These are phyloP conservation scores for Fusarium sarcochroum DNA, from an alignment of 2,329 filamentous ascomycete species.

Conservation along the genomic window DNA sequence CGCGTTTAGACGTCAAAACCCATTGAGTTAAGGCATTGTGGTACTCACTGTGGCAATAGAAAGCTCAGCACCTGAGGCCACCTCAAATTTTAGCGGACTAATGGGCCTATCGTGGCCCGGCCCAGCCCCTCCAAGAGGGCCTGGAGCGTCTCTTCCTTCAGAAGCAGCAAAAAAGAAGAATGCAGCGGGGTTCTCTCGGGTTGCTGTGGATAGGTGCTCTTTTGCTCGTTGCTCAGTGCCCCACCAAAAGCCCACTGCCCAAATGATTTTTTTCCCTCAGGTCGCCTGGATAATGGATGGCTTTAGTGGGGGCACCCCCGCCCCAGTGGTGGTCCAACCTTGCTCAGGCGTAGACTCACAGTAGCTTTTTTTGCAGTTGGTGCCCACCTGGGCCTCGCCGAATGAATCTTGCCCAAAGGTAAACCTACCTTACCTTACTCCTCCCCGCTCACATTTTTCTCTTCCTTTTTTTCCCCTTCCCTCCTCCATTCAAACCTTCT, in stretches of 20 bases:
- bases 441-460: constrained; percentile 49
- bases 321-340: constrained; percentile 41
- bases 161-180: constrained; percentile 15
- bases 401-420: constrained; percentile 42
- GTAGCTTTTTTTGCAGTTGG: constrained; percentile 7
- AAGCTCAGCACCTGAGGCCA: constrained; percentile 36
- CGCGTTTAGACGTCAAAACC: constrained; percentile 13
- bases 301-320: constrained; percentile 19
- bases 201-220: not conserved
- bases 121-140: constrained; percentile 34
- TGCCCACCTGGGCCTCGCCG: constrained; percentile 23
- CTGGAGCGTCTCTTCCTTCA: constrained; percentile 41
- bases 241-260: constrained; percentile 39
- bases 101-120: constrained; percentile 40
- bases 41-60: constrained; percentile 34
- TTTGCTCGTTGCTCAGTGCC: constrained; percentile 10
- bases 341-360: constrained; percentile 23
- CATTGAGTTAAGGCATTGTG: not conserved
- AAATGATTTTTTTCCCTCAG: constrained; percentile 46
- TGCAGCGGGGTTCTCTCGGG: constrained; percentile 31
- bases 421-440: constrained; percentile 41
- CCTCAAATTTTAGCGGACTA: constrained; percentile 37
- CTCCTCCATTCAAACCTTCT: constrained; percentile 41
- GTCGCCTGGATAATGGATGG: constrained; percentile 2
- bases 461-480: constrained; percentile 38